A percentile compares a stretch with the other conserved stretches of the same genome.
phyloP scores from a whole-genome alignment of 2,329 filamentous ascomycete species.

The Xylariaceae sp. region DNA sequence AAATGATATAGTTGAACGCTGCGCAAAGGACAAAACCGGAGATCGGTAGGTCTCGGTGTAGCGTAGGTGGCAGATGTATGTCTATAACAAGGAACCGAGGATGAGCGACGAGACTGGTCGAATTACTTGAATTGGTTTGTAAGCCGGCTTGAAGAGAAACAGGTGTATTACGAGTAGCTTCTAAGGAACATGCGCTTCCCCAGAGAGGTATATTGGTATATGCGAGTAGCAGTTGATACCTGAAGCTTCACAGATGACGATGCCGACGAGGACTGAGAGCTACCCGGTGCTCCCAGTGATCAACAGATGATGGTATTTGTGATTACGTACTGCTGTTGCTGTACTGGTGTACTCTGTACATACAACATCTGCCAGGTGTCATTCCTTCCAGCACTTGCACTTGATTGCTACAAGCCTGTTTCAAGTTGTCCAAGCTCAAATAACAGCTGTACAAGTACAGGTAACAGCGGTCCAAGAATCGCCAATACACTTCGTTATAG shows the following conservation, averaged over 20 bases:
- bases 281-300: conserved; percentile 7
- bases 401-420: too few relatives aligned
- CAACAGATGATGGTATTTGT: conserved; percentile 21
- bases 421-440: too few relatives aligned
- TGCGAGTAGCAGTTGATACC: not conserved
- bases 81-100: conserved; percentile 2
- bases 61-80: not conserved
- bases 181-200: conserved; percentile 2
- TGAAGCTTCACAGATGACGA: not conserved
- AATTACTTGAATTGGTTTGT: too few relatives aligned
- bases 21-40: not conserved
- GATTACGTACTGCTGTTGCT: conserved; percentile 16
- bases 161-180: not conserved
- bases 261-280: conserved; percentile 4
- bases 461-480: too few relatives aligned
- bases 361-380: too few relatives aligned
- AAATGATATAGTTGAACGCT: conserved; percentile 1
- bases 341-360: too few relatives aligned
- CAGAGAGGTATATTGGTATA: not conserved
- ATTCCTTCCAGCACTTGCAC: too few relatives aligned
- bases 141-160: conserved; percentile 7
- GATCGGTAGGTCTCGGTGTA: not conserved
- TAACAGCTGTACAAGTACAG: too few relatives aligned
- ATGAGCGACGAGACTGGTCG: not conserved
- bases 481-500: too few relatives aligned